Conservation (phyloP, 768 basidiomycete species). For the Podaxis carcinomalis region DNA sequence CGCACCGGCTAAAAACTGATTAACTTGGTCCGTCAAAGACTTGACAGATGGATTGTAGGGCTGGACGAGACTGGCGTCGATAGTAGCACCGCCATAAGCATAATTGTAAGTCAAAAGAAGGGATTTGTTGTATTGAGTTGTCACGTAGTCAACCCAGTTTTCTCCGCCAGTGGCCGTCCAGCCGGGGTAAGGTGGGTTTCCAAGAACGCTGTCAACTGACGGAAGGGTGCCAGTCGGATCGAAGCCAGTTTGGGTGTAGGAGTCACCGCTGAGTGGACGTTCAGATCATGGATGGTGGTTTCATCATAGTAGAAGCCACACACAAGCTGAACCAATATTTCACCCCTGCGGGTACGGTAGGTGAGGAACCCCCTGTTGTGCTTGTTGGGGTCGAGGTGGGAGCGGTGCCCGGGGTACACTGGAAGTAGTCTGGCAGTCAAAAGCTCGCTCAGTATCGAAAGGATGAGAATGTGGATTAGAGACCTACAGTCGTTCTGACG, state of each 20-base stretch:
- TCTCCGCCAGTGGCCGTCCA: constrained; percentile 49
- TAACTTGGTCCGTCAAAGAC: constrained; percentile 58
- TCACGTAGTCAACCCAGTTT: constrained; percentile 58
- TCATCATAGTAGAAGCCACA: constrained; percentile 10
- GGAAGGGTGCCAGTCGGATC: constrained; percentile 35
- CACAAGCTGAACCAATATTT: constrained; percentile 62
- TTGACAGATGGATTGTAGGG: constrained; percentile 49
- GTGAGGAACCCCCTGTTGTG: not conserved
- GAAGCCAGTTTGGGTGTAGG: constrained; percentile 58
- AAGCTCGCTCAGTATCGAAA: not conserved
- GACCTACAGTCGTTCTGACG: constrained; percentile 20
- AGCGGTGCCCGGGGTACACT: constrained; percentile 31
- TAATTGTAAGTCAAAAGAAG: constrained; percentile 58
- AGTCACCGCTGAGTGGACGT: constrained; percentile 41
- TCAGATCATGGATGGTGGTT: not conserved
- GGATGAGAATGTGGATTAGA: constrained; percentile 16
- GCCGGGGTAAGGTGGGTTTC: constrained; percentile 52
- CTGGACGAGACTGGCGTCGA: constrained; percentile 51
- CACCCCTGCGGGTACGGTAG: constrained; percentile 6
- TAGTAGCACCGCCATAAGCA: constrained; percentile 65
- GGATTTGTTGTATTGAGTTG: constrained; percentile 49
- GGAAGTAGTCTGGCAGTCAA: constrained; percentile 30
- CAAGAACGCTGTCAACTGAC: constrained; percentile 42
- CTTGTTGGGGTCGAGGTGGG: not conserved
- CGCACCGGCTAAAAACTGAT: constrained; percentile 45